Percentiles rank a stretch among this genome's conserved stretches.
Conservation (phyloP, 1,284 basidiomycete genomes). For the Pholiota adiposa region DNA sequence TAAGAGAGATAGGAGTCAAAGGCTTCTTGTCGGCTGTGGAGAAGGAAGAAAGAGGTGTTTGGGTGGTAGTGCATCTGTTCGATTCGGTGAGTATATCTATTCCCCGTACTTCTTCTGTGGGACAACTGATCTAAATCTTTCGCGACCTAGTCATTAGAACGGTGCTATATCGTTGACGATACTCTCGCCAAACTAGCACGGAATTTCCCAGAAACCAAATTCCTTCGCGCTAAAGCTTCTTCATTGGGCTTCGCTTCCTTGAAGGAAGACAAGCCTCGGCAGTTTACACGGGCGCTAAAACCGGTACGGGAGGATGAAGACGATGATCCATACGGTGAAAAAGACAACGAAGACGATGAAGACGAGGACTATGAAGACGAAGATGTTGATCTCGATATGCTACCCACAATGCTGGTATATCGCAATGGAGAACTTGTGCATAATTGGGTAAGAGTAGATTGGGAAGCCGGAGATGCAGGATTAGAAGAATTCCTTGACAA, state of each 20-base stretch:
- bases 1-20: conserved; percentile 78
- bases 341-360: conserved; percentile 46
- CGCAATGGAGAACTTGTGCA: conserved; percentile 80
- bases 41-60: conserved; percentile 66
- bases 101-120: conserved; percentile 3
- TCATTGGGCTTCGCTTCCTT: conserved; percentile 73
- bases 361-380: conserved; percentile 45
- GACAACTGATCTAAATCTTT: neutral
- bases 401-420: conserved; percentile 85
- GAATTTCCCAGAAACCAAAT: conserved; percentile 73
- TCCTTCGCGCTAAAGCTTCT: conserved; percentile 75
- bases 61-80: conserved; percentile 85
- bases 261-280: conserved; percentile 20
- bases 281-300: conserved; percentile 21
- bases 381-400: conserved; percentile 76
- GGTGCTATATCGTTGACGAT: conserved; percentile 75
- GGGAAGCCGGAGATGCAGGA: conserved; percentile 74
- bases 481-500: conserved; percentile 68
- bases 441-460: conserved; percentile 86
- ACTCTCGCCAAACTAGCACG: conserved; percentile 73
- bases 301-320: conserved; percentile 43
- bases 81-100: conserved; percentile 63
- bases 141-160: conserved; percentile 62
- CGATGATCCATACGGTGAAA: conserved; percentile 49
- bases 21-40: conserved; percentile 81